These are phyloP conservation scores for Ascobolus immersus DNA, from an alignment of 495 filamentous ascomycete genomes.

Conservation along the genomic window DNA sequence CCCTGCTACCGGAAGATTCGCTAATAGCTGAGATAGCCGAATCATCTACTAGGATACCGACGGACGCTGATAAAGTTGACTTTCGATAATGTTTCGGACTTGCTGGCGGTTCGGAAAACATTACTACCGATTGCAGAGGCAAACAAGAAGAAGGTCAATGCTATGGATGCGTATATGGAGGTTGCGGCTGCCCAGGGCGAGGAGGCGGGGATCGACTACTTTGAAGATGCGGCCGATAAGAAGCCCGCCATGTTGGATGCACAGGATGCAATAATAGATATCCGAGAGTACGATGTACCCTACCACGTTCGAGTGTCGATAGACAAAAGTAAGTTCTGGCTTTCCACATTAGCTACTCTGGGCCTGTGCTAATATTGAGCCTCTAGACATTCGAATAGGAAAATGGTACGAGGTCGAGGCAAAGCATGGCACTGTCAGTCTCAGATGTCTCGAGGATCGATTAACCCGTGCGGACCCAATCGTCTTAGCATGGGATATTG, in stretches of 20 bases:
- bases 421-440: constrained; percentile 61
- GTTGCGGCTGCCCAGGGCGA: constrained; percentile 43
- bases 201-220: constrained; percentile 76
- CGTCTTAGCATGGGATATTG: constrained; percentile 93
- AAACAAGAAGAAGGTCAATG: constrained; percentile 79
- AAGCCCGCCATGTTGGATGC: constrained; percentile 57
- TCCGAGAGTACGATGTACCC: constrained; percentile 95
- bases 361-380: constrained; percentile 9
- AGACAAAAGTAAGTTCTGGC: constrained; percentile 42
- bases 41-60: constrained; percentile 79
- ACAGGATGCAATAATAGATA: constrained; percentile 95
- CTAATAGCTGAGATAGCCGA: constrained; percentile 25
- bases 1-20: background rate
- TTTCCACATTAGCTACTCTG: background rate
- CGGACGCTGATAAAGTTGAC: constrained; percentile 59
- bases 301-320: constrained; percentile 98
- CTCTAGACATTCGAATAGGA: constrained; percentile 67
- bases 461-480: constrained; percentile 76
- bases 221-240: constrained; percentile 73
- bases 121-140: constrained; percentile 85
- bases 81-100: constrained; percentile 66
- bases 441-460: constrained; percentile 70
- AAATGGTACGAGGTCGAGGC: constrained; percentile 94
- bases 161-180: constrained; percentile 96
- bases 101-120: constrained; percentile 55